Evolutionary conservation across 2,329 filamentous ascomycete genomes (phyloP).

Genomic region (Knoxdaviesia capensis): DNA sequence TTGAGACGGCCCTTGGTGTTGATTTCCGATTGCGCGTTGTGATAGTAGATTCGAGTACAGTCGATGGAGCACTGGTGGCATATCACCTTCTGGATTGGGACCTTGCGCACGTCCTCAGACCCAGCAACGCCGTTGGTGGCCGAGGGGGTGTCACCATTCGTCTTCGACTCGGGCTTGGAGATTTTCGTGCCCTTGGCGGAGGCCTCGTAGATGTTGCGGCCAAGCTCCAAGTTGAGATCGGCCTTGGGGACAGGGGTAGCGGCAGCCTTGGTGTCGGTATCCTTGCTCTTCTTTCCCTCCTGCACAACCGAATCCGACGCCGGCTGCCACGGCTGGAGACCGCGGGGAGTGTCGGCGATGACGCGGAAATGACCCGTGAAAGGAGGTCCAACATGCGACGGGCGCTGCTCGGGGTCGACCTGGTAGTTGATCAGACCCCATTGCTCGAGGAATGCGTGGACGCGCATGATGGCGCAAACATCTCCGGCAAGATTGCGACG

Average conservation of each 20-base stretch:
- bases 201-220: constrained; percentile 88
- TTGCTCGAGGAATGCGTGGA: constrained; percentile 93
- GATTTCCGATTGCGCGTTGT: constrained; percentile 34
- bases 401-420: constrained; percentile 87
- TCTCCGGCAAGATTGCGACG: constrained; percentile 87
- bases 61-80: constrained; percentile 88
- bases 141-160: constrained; percentile 51
- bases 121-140: constrained; percentile 40
- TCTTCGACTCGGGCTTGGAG: constrained; percentile 47
- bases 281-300: constrained; percentile 37
- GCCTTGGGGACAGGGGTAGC: constrained; percentile 48
- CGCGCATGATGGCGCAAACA: constrained; percentile 97
- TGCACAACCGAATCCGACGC: constrained; percentile 51
- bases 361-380: constrained; percentile 97
- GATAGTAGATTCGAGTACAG: constrained; percentile 48
- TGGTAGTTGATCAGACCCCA: constrained; percentile 99
- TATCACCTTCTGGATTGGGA: constrained; percentile 48
- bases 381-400: constrained; percentile 85
- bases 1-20: constrained; percentile 58
- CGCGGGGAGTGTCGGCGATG: constrained; percentile 85
- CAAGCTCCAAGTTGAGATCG: constrained; percentile 79
- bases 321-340: constrained; percentile 87
- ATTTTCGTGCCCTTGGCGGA: constrained; percentile 61
- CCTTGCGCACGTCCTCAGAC: constrained; percentile 40
- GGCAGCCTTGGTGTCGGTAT: constrained; percentile 56